Evolutionary conservation across 768 basidiomycete genomes (phyloP).

Genomic region (Leccinum subgranulosum): DNA sequence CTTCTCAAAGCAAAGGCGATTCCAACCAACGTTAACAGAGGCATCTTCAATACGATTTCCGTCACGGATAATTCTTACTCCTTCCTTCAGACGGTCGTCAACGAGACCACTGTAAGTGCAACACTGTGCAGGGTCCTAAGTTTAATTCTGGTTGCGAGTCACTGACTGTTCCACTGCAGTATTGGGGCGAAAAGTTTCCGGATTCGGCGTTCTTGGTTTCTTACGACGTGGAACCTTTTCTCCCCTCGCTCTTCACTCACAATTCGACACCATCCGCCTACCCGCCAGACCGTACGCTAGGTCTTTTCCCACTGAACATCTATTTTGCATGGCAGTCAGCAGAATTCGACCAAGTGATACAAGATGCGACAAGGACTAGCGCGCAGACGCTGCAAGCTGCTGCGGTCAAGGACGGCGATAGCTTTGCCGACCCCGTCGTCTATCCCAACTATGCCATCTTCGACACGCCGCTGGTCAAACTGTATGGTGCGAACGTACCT

Average conservation of each 20-base stretch:
- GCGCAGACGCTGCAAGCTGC: conserved; percentile 35
- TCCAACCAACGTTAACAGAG: neutral
- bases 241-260: conserved; percentile 38
- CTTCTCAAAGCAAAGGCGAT: neutral
- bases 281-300: conserved; percentile 37
- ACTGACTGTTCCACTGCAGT: conserved; percentile 7
- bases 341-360: conserved; percentile 15
- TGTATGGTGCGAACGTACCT: conserved; percentile 45
- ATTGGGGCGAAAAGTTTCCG: neutral
- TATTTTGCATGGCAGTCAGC: conserved; percentile 28
- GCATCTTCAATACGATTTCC: conserved; percentile 2
- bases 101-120: conserved; percentile 12
- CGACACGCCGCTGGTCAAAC: conserved; percentile 42
- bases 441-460: conserved; percentile 59
- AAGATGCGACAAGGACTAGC: conserved; percentile 37
- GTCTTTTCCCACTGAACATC: conserved; percentile 43
- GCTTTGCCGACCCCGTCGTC: conserved; percentile 29
- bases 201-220: neutral
- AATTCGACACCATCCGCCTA: conserved; percentile 39
- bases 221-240: conserved; percentile 46
- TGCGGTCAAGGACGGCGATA: conserved; percentile 36
- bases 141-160: too few species aligned
- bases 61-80: neutral
- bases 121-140: too few species aligned
- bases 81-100: conserved; percentile 15